Conservation (phyloP, 345 rosid genomes). For the Hibiscus tridactylites region DNA sequence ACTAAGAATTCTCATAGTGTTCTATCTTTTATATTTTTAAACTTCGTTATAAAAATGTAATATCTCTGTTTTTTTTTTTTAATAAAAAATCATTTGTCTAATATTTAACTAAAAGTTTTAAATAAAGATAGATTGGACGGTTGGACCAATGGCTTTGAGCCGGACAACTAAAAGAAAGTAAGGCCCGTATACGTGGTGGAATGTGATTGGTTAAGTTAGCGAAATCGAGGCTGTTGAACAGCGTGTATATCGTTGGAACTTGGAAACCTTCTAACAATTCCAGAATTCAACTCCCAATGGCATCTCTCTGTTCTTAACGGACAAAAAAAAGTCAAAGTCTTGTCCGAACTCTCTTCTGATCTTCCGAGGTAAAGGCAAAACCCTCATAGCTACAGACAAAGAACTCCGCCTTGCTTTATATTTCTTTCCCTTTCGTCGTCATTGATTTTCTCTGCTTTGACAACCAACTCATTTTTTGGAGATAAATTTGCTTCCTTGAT, state of each 20-base stretch:
- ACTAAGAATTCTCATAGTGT: no score
- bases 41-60: no score
- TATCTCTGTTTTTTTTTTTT: no score
- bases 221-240: neutral
- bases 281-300: neutral
- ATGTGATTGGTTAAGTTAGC: neutral
- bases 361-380: neutral
- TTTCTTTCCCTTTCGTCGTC: no score
- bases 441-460: neutral
- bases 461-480: no score
- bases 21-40: no score
- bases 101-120: no score
- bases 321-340: neutral
- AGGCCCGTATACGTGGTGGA: neutral
- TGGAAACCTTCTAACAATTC: neutral
- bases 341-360: neutral
- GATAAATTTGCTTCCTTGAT: no score
- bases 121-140: neutral
- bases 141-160: neutral
- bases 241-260: neutral
- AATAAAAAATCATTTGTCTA: no score
- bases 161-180: neutral
- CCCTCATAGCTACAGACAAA: neutral
- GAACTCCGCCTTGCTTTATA: no score
- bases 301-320: neutral